These are phyloP conservation scores for Astraeus odoratus DNA, from an alignment of 768 basidiomycete genomes.

Conservation along the genomic window DNA sequence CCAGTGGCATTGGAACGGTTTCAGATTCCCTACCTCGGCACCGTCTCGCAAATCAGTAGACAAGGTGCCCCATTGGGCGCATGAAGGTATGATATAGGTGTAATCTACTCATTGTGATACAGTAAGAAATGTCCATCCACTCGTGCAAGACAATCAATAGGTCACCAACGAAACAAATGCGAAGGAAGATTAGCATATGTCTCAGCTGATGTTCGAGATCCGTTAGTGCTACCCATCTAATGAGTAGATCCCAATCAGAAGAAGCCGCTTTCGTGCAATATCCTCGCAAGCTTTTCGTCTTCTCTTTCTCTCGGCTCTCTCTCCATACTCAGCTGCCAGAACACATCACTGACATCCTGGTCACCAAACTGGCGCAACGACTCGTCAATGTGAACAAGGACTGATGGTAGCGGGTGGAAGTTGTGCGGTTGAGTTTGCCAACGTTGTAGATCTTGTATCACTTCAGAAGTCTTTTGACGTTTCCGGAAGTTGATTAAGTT, in stretches of 20 bases:
- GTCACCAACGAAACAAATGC: no score
- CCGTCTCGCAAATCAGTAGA: no score
- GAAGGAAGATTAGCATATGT: no score
- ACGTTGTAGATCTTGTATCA: constrained; percentile 50
- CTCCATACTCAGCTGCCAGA: constrained; percentile 42
- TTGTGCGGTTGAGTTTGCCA: constrained; percentile 53
- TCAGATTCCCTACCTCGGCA: no score
- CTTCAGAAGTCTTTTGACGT: constrained; percentile 46
- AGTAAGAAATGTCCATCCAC: no score
- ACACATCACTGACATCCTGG: constrained; percentile 26
- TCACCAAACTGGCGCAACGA: constrained; percentile 31
- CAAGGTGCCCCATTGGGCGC: no score
- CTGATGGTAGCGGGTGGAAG: constrained; percentile 35
- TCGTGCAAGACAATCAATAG: no score
- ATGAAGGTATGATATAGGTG: no score
- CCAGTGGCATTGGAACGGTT: no score
- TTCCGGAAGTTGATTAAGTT: constrained; percentile 55
- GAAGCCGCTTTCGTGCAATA: constrained; percentile 35
- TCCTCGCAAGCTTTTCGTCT: constrained; percentile 40
- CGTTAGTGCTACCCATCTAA: not conserved
- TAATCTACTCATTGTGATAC: no score
- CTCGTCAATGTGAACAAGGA: constrained; percentile 39
- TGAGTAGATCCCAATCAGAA: constrained; percentile 12
- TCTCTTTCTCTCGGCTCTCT: constrained; percentile 52
- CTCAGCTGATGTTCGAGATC: no score